Conservation (phyloP, 805 yeast genomes). For the Candida adriatica region DNA sequence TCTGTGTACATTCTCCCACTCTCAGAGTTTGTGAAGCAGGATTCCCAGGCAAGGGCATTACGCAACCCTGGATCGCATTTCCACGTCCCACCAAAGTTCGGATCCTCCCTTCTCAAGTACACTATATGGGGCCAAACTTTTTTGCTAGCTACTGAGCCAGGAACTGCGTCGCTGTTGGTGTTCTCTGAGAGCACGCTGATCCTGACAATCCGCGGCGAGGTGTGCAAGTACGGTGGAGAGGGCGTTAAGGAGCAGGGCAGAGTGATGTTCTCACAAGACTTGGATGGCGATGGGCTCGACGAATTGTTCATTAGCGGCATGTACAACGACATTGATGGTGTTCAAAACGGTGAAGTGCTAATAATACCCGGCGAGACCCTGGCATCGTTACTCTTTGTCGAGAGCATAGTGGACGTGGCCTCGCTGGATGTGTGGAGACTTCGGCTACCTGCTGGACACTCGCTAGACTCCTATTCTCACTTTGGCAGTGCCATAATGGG, state of each 20-base stretch:
- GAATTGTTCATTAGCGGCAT: constrained; percentile 42
- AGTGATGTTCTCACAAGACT: constrained; percentile 25
- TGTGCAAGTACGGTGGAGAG: constrained; percentile 27
- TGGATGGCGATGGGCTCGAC: constrained; percentile 31
- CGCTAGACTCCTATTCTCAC: constrained; percentile 30
- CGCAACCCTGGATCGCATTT: constrained; percentile 1
- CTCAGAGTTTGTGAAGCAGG: constrained; percentile 16
- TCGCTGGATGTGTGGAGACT: constrained; percentile 2
- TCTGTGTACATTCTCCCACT: constrained; percentile 39
- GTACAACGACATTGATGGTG: constrained; percentile 27
- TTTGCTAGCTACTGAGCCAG: constrained; percentile 46
- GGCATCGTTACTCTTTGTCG: constrained; percentile 6
- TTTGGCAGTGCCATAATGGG: constrained; percentile 33
- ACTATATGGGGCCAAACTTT: constrained; percentile 25
- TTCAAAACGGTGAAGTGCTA: constrained; percentile 31
- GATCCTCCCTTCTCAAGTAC: constrained; percentile 31
- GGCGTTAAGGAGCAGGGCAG: constrained; percentile 41
- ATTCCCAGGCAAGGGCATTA: background rate
- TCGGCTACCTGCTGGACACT: constrained; percentile 14
- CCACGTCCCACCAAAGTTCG: constrained; percentile 33
- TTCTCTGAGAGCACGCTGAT: constrained; percentile 23
- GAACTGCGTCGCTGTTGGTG: constrained; percentile 36
- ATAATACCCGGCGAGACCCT: constrained; percentile 26
- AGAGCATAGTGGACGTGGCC: constrained; percentile 6
- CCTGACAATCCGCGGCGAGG: constrained; percentile 22